Evolutionary conservation across 1,139 yeast species (phyloP).

Genomic region (Schwanniomyces etchellsii): DNA sequence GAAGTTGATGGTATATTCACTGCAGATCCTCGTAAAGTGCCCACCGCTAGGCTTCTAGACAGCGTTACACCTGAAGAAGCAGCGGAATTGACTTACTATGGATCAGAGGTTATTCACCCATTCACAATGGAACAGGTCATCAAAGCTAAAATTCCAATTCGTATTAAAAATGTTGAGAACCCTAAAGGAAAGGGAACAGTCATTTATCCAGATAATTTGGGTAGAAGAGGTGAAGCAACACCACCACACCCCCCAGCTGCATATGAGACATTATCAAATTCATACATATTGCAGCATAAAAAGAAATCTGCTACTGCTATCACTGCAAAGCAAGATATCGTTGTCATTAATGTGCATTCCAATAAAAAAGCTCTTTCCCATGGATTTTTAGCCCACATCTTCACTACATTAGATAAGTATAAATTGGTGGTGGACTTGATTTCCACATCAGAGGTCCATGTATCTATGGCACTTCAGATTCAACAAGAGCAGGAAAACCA

Average conservation of each 20-base stretch:
- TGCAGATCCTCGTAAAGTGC: conserved; percentile 95
- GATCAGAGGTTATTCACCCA: conserved; percentile 96
- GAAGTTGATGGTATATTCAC: conserved; percentile 98
- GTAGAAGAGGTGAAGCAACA: conserved; percentile 78
- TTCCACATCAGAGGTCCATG: conserved; percentile 96
- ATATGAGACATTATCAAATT: conserved; percentile 45
- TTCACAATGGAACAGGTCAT: conserved; percentile 99
- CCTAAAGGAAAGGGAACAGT: conserved; percentile 89
- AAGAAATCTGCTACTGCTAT: conserved; percentile 92
- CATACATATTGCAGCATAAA: conserved; percentile 42
- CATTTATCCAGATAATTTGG: conserved; percentile 86
- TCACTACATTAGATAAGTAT: conserved; percentile 78
- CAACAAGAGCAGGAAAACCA: conserved; percentile 55
- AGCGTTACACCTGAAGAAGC: conserved; percentile 98
- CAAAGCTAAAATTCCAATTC: conserved; percentile 89
- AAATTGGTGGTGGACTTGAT: conserved; percentile 90
- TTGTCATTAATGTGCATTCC: conserved; percentile 88
- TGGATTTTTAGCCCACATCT: conserved; percentile 89
- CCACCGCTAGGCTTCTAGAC: conserved; percentile 76
- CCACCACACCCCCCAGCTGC: conserved; percentile 95
- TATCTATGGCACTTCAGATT: conserved; percentile 92
- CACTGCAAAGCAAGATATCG: conserved; percentile 89
- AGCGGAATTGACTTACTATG: conserved; percentile 94
- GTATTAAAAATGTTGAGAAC: conserved; percentile 92
- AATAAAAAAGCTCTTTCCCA: conserved; percentile 90